A percentile compares a stretch with the other conserved stretches of the same genome.
Evolutionary conservation across 257 asterid species (phyloP).

Genomic region (Coffea eugenioides): DNA sequence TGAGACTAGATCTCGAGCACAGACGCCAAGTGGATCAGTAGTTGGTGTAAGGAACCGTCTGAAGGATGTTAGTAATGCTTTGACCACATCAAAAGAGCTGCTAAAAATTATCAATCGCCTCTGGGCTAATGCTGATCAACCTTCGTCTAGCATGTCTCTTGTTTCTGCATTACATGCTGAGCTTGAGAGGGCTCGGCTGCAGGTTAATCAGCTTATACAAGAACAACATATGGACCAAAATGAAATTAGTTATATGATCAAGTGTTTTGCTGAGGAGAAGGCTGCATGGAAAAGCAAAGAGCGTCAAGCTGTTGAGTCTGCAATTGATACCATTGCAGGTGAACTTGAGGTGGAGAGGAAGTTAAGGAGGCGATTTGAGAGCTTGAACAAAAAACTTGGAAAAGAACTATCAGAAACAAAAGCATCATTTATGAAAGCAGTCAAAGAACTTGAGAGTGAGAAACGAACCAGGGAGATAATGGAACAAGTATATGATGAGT

Average conservation of each 20-base stretch:
- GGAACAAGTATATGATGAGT: conserved; percentile 66
- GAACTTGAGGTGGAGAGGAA: conserved; percentile 81
- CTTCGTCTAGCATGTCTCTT: conserved; percentile 78
- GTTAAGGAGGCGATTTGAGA: conserved; percentile 64
- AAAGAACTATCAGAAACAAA: conserved; percentile 64
- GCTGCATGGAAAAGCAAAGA: conserved; percentile 75
- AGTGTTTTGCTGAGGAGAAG: conserved; percentile 80
- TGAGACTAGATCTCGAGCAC: conserved; percentile 77
- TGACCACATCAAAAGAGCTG: conserved; percentile 91
- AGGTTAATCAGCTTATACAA: conserved; percentile 75
- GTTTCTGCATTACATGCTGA: conserved; percentile 91
- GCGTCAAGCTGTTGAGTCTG: conserved; percentile 58
- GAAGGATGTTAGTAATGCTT: conserved; percentile 80
- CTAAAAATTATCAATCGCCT: conserved; percentile 78
- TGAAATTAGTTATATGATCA: conserved; percentile 63
- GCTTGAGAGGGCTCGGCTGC: conserved; percentile 92
- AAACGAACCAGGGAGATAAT: conserved; percentile 70
- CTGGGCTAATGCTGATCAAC: conserved; percentile 77
- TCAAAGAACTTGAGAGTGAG: conserved; percentile 69
- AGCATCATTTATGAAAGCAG: conserved; percentile 49
- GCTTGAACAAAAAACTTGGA: conserved; percentile 83
- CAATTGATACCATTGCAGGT: conserved; percentile 47
- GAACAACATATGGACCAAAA: conserved; percentile 59
- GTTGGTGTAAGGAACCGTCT: conserved; percentile 47
- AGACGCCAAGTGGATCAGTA: conserved; percentile 50